These are phyloP conservation scores for Silene coronaria DNA, from an alignment of 179 eudicot genomes.

Conservation along the genomic window DNA sequence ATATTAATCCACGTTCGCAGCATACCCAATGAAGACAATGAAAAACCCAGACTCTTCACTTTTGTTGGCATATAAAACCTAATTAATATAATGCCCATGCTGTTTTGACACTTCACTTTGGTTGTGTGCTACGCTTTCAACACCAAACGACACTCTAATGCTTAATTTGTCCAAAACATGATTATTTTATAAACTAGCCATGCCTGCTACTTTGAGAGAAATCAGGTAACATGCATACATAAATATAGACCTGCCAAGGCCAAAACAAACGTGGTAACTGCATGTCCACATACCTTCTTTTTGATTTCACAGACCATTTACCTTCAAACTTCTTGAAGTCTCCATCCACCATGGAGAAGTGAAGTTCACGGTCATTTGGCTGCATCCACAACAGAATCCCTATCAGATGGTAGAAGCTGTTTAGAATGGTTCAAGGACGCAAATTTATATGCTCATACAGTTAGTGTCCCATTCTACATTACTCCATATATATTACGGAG, in stretches of 20 bases:
- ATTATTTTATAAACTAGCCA: not conserved
- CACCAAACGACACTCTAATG: not conserved
- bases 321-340: constrained; percentile 99
- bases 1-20: not conserved
- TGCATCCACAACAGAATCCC: constrained; percentile 23
- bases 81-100: not conserved
- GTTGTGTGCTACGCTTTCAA: not conserved
- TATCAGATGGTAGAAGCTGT: not conserved
- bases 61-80: not conserved
- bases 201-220: not conserved
- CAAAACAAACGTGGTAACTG: not conserved
- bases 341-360: constrained; percentile 92
- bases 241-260: not conserved
- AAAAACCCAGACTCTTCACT: not conserved
- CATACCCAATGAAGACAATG: not conserved
- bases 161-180: not conserved
- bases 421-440: not conserved
- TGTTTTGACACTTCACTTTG: not conserved
- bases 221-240: not conserved
- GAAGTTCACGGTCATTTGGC: constrained; percentile 76
- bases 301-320: constrained; percentile 73
- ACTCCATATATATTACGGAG: not conserved
- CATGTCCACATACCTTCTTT: constrained; percentile 42
- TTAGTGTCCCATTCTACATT: not conserved
- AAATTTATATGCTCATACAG: not conserved